Conservation (phyloP, 306 rosid species). For the Lupinus albus region DNA sequence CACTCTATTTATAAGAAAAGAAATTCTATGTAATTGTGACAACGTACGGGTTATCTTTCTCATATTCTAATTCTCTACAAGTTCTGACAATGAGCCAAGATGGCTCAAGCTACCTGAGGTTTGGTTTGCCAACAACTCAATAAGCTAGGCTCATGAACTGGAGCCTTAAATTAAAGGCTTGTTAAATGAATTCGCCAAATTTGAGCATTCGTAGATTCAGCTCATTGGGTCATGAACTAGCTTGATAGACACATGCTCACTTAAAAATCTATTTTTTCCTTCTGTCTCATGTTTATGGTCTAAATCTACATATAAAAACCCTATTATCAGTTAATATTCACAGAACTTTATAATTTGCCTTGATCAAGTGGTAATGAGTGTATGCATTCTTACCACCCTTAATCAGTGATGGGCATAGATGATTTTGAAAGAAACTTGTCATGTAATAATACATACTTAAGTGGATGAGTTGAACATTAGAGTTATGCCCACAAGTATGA, state of each 20-base stretch:
- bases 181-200: not conserved
- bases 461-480: not conserved
- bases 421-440: not conserved
- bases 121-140: not conserved
- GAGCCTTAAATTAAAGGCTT: not conserved
- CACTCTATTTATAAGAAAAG: constrained; percentile 16
- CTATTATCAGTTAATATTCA: too few relatives aligned
- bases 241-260: not conserved
- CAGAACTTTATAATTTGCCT: not conserved
- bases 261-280: too few relatives aligned
- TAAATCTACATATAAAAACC: not conserved
- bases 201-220: not conserved
- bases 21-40: not conserved
- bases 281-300: not conserved
- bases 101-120: not conserved
- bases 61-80: constrained; percentile 4
- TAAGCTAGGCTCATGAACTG: not conserved
- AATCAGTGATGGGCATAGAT: not conserved
- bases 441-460: not conserved
- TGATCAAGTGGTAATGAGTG: not conserved
- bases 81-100: not conserved
- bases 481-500: not conserved
- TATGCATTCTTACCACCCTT: not conserved
- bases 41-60: constrained; percentile 6
- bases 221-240: not conserved